Evolutionary conservation across 495 filamentous ascomycete species (phyloP).

Genomic region (Aspergillus sclerotiicarbonarius): DNA sequence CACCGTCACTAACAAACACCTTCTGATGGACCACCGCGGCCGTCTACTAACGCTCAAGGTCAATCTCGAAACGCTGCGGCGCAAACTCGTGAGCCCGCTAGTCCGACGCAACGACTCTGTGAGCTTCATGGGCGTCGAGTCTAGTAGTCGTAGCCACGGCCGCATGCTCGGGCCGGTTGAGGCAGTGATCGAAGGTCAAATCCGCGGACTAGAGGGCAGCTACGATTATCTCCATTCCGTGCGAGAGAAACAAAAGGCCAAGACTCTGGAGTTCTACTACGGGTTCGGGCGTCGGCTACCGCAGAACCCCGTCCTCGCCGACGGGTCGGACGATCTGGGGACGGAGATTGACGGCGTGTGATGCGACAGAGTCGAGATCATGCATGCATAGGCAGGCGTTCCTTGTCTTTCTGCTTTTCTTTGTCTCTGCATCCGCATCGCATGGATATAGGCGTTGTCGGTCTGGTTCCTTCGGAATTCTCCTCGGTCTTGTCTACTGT

Average conservation of each 20-base stretch:
- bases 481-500: background rate
- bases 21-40: constrained; percentile 79
- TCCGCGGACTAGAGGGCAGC: constrained; percentile 73
- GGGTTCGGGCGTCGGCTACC: constrained; percentile 50
- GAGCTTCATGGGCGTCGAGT: constrained; percentile 39
- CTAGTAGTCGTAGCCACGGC: constrained; percentile 38
- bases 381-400: constrained; percentile 1
- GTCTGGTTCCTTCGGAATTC: background rate
- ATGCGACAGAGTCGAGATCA: background rate
- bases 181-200: constrained; percentile 73
- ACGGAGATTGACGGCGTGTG: background rate
- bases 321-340: constrained; percentile 19
- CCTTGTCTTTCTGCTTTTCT: background rate
- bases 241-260: constrained; percentile 74
- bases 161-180: constrained; percentile 57
- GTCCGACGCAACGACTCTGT: constrained; percentile 63
- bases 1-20: constrained; percentile 80
- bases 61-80: constrained; percentile 72
- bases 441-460: constrained; percentile 1
- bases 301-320: constrained; percentile 26
- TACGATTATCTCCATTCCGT: constrained; percentile 70
- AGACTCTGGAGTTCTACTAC: constrained; percentile 77
- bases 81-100: constrained; percentile 77
- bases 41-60: constrained; percentile 75
- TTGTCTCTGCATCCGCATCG: background rate